These are phyloP conservation scores for Lichtheimia corymbifera DNA, from an alignment of 371 early-diverging fungal species.

Conservation along the genomic window DNA sequence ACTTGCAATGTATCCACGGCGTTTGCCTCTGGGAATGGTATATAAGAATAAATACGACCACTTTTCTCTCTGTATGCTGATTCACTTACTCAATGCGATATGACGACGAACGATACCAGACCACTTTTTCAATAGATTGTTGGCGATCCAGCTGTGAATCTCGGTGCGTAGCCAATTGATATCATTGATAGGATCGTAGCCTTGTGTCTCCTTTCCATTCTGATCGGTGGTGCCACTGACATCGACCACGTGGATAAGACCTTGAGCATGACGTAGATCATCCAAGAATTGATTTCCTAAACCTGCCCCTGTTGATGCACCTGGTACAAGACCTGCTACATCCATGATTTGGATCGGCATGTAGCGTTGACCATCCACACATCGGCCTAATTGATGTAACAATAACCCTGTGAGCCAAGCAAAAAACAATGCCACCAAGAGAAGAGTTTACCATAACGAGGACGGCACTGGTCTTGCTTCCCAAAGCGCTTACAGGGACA, in stretches of 20 bases:
- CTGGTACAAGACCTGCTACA: conserved; percentile 83
- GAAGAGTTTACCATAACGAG: conserved; percentile 61
- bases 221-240: conserved; percentile 81
- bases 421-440: no score
- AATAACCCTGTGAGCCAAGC: no score
- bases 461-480: conserved; percentile 59
- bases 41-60: not conserved
- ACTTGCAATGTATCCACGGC: conserved; percentile 60
- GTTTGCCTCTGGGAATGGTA: conserved; percentile 27
- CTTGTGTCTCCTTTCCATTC: conserved; percentile 72
- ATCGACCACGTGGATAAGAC: conserved; percentile 82
- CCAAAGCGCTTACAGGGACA: conserved; percentile 71
- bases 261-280: conserved; percentile 75
- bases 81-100: conserved; percentile 42
- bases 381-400: conserved; percentile 50
- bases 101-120: conserved; percentile 66
- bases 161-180: conserved; percentile 78
- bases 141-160: conserved; percentile 64
- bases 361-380: conserved; percentile 62
- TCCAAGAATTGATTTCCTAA: conserved; percentile 83
- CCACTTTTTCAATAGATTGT: conserved; percentile 74
- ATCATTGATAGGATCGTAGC: conserved; percentile 82
- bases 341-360: conserved; percentile 82
- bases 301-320: conserved; percentile 73
- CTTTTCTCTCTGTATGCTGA: not conserved